Base-by-base conservation (phyloP, 139 green algal genomes). In the Picochlorum sp. region DNA sequence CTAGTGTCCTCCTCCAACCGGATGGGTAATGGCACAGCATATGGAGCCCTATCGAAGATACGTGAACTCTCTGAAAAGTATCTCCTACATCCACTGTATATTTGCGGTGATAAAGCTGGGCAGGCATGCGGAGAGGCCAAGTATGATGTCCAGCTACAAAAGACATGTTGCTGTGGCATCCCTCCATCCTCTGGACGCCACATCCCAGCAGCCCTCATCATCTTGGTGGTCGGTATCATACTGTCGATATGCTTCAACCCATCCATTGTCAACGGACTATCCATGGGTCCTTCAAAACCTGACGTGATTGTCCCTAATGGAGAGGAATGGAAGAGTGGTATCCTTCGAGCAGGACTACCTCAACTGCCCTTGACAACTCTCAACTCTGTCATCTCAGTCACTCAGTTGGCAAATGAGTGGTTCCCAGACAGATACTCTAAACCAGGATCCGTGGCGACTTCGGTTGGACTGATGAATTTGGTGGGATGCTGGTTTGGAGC, bases 371-470 rank as follows among this genome's bases (percentile, higher is more conserved):
- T 88, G 30, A 88, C 81, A 18, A 58, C 58, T 2, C 76, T 95
- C 47, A 95, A 93, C 72, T 90, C 80, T 3, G 86, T 92, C 13
- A 68, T 95, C 6, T 78, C 81, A 1, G 83, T 91, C 6, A 84
- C 75, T 31, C 74, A 88, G 30, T 79, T 95, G 37, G 75, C 81
- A 1, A 23, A 58, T 8, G 62, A 86, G 24, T 73, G 92, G 47
- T 95, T 86, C 44, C 78, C 78, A 0, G 44, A 71, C 5, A 45
- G 60, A 3, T 58, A 69, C 24, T 58, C 69, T 9, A 37, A 38
- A 15, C 69, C 74, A 14, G 45, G 38, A 21, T 28, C 64, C 20
- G 78, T 92, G 5, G 80, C 83, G 2, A 21, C 81, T 3, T 81
- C 68, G 34, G 83, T 91, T 26, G 86, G 76, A 7, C 11, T 54